Percentiles rank a stretch among this genome's conserved stretches.
Evolutionary conservation across 2,329 filamentous ascomycete species (phyloP).

Genomic region (Fusarium verticillioides): DNA sequence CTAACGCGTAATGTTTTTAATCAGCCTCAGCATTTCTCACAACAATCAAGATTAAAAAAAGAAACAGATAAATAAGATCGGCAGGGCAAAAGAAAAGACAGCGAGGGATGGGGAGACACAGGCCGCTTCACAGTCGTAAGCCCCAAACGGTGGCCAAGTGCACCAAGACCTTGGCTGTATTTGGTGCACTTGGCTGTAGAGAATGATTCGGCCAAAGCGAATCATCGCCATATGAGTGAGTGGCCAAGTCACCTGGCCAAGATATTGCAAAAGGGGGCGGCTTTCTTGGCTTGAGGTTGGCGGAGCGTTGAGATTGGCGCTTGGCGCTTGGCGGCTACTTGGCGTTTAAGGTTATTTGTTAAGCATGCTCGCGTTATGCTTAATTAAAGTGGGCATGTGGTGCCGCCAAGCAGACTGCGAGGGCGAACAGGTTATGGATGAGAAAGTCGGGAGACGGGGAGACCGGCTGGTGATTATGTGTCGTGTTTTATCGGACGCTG

Average conservation of each 20-base stretch:
- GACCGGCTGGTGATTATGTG: not conserved
- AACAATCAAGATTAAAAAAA: not conserved
- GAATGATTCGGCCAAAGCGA: not conserved
- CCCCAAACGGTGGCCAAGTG: constrained; percentile 15
- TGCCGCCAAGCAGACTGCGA: not conserved
- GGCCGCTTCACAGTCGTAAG: not conserved
- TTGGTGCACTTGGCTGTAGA: too few species aligned
- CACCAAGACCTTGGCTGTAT: constrained; percentile 28
- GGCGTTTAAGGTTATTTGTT: constrained; percentile 30
- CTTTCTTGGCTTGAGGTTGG: constrained; percentile 18
- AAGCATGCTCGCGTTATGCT: constrained; percentile 26
- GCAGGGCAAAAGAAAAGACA: not conserved
- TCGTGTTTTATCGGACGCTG: not conserved
- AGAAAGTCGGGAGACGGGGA: not conserved
- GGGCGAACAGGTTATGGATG: not conserved
- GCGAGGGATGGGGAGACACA: not conserved
- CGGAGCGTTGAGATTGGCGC: constrained; percentile 19
- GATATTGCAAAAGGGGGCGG: constrained; percentile 4
- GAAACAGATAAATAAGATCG: not conserved
- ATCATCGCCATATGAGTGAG: not conserved
- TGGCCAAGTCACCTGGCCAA: constrained; percentile 1
- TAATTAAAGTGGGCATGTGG: not conserved
- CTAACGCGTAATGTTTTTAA: not conserved
- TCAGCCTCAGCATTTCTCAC: not conserved
- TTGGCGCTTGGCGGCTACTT: constrained; percentile 38